Evolutionary conservation across 441 rosid species (phyloP), one percentile per base, ranked within the genome.

Genomic region (Omphalea diandra): DNA sequence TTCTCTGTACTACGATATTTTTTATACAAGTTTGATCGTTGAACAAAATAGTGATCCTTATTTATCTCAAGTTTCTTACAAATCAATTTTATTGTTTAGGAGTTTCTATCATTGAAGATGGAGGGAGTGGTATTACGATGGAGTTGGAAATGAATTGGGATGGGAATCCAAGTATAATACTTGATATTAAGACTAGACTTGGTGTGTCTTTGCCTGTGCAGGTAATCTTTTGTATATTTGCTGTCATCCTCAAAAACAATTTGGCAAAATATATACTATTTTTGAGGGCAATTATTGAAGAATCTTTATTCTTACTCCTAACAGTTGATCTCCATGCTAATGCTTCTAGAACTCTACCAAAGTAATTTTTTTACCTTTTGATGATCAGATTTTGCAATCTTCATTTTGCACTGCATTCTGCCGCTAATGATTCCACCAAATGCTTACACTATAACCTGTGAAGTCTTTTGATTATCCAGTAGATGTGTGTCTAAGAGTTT

Each of bases 131-230:
- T 70, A 74, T 91, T 60, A 90, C 95, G 7, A 85, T 96, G 91
- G 99, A 96, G 75, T 77, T 96, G 87, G 98, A 93, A 75, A 74
- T 95, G 89, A 89, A 90, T 71, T 95, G 99, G 98, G 99, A 95
- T 59, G 98, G 99, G 57, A 83, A 93, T 74, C 98, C 97, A 3
- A 81, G 77, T 65, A 88, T 96, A 49, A 85, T 87, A 67, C 95
- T 96, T 58, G 93, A 79, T 70, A 81, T 96, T 69, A 85, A 88
- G 79, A 93, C 98, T 38, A 84, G 73, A 75, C 62, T 96, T 43
- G 99, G 98, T 0, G 87, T 96, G 24, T 83, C 89, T 50, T 74
- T 96, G 75, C 99, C 98, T 3, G 87, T 93, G 29, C 88, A 93
- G 97, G 99, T 95, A 83, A 60, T 22, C 70, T 69, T 72, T 74